Conservation (phyloP, 495 filamentous ascomycete species). For the Xylaria cubensis region DNA sequence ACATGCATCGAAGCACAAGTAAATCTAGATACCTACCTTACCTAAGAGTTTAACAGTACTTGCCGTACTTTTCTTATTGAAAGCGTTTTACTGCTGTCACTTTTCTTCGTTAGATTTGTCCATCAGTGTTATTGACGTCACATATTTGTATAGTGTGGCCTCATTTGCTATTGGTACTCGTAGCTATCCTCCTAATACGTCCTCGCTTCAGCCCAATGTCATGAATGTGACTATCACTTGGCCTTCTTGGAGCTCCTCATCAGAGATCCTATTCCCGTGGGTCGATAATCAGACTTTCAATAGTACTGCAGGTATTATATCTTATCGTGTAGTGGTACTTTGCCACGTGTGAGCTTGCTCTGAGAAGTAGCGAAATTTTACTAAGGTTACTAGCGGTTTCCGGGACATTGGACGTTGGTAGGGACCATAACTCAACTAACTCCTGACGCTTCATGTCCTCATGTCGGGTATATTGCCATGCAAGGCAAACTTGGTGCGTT, state of each 20-base stretch:
- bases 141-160: background rate
- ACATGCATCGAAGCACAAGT: background rate
- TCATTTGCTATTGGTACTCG: background rate
- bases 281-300: background rate
- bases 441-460: background rate
- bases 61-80: background rate
- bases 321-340: background rate
- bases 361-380: background rate
- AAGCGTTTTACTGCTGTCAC: background rate
- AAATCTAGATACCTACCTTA: background rate
- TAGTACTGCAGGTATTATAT: background rate
- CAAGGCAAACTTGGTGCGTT: background rate
- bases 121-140: background rate
- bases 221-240: constrained; percentile 1
- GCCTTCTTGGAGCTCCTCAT: background rate
- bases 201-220: background rate
- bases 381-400: background rate
- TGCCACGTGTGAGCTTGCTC: background rate
- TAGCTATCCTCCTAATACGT: background rate
- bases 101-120: background rate
- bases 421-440: background rate
- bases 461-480: constrained; percentile 6
- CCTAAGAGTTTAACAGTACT: background rate
- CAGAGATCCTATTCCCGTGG: background rate
- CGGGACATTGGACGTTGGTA: background rate